Evolutionary conservation across 441 rosid species (phyloP), one percentile per base, ranked within the genome.

Genomic region (Syzygium syzygioides): DNA sequence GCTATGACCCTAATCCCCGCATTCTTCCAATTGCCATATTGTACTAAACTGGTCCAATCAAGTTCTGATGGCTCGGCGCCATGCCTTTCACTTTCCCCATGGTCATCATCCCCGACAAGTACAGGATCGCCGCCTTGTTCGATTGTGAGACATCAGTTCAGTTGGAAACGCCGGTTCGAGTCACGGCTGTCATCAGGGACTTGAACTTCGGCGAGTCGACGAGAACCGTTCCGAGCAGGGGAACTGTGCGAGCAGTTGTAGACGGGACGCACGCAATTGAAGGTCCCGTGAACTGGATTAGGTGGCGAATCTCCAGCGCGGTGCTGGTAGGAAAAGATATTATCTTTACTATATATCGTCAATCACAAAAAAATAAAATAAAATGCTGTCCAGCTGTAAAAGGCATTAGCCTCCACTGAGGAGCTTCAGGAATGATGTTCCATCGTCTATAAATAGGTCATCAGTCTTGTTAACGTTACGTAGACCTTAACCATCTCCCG

Each of bases 351-450:
- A 37, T 37, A 37, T 4, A 1, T 37, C 41, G 41, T 37, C 41
- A 37, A 37, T 37, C 41, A 37, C 41, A 37, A 37, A 37, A 17
- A 54, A 17, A 54, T 37, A 37, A 37, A 37, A 37, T 37, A 37
- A 14, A 54, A 54, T 1, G 5, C 17, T 15, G 20, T 54, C 7
- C 20, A 17, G 56, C 56, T 15, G 7, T 17, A 54, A 7, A 52
- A 52, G 25, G 62, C 62, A 57, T 25, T 4, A 6, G 10, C n/a
- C 62, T 9, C 25, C 28, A 57, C 26, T 4, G n/a, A 57, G 14
- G 2, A 45, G n/a, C n/a, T 0, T 4, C n/a, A 3, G 5, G 13
- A 60, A 26, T 7, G 7, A 26, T 59, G 66, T 11, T 28, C 28
- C 9, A 28, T 30, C 66, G 13, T 59, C 66, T 59, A 13, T 59